These are phyloP conservation scores for Trichoderma hamatum DNA, from an alignment of 2,329 filamentous ascomycete species.

Conservation along the genomic window DNA sequence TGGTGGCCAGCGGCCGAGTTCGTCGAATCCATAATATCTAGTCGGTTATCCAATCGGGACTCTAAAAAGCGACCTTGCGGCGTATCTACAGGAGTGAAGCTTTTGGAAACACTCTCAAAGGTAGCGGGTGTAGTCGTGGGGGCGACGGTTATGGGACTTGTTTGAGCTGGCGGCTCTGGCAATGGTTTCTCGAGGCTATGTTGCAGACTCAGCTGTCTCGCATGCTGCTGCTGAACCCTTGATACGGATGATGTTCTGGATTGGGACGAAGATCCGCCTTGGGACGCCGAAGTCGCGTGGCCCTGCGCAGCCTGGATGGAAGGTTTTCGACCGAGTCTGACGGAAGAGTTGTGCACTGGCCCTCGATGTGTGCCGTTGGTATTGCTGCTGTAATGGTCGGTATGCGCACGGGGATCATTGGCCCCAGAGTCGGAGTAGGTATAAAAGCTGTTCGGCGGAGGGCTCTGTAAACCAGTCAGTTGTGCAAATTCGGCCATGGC, in stretches of 20 bases:
- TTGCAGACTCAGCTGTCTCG: conserved; percentile 56
- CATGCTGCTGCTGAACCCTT: conserved; percentile 52
- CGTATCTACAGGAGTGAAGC: conserved; percentile 29
- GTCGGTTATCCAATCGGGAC: conserved; percentile 45
- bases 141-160: conserved; percentile 36
- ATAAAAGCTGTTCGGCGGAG: conserved; percentile 38
- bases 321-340: conserved; percentile 50
- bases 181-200: conserved; percentile 62
- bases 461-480: conserved; percentile 41
- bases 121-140: conserved; percentile 38
- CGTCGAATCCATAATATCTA: conserved; percentile 54
- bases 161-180: conserved; percentile 49
- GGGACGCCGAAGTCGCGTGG: conserved; percentile 20
- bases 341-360: conserved; percentile 50
- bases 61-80: conserved; percentile 26
- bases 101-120: conserved; percentile 38
- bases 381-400: conserved; percentile 43
- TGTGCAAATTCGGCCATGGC: conserved; percentile 37
- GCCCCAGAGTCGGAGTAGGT: conserved; percentile 50
- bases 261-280: conserved; percentile 13
- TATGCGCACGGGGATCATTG: conserved; percentile 42
- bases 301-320: conserved; percentile 36
- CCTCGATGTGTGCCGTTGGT: conserved; percentile 58
- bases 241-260: conserved; percentile 29
- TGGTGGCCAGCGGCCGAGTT: conserved; percentile 41